These are phyloP conservation scores for Theileria sp. DNA, from an alignment of 169 alveolate species.

Conservation along the genomic window DNA sequence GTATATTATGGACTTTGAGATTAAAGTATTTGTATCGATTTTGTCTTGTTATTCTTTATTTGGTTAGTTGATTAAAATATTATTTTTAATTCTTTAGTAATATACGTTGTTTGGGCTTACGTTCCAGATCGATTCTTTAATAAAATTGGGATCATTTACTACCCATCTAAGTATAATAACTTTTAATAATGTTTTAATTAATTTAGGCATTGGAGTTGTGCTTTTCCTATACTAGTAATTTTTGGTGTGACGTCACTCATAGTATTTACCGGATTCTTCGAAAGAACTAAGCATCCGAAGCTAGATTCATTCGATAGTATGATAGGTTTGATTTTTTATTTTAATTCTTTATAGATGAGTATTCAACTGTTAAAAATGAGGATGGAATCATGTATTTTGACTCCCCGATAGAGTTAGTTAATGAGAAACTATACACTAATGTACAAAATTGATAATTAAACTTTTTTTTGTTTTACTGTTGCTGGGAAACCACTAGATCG, in stretches of 20 bases:
- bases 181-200: not conserved
- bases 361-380: not conserved
- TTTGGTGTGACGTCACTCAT: not conserved
- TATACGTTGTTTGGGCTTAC: slow-evolving; percentile 59
- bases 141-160: slow-evolving; percentile 49
- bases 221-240: slow-evolving; percentile 36
- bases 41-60: slow-evolving; percentile 15
- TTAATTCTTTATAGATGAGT: slow-evolving; percentile 6
- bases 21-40: slow-evolving; percentile 34
- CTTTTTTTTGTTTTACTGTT: not conserved
- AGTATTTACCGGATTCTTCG: slow-evolving; percentile 34
- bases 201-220: slow-evolving; percentile 64
- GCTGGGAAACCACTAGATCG: not conserved
- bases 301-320: slow-evolving; percentile 32
- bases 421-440: slow-evolving; percentile 11
- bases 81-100: slow-evolving; percentile 11
- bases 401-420: slow-evolving; percentile 25
- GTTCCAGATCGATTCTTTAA: slow-evolving; percentile 44
- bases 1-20: slow-evolving; percentile 48
- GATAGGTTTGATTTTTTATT: slow-evolving; percentile 22
- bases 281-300: slow-evolving; percentile 50
- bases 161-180: slow-evolving; percentile 52
- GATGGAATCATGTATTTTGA: slow-evolving; percentile 7
- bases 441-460: not conserved
- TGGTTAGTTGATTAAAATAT: slow-evolving; percentile 20